phyloP scores from a whole-genome alignment of 75 land plant species.

The Selaginella tamariscina region DNA sequence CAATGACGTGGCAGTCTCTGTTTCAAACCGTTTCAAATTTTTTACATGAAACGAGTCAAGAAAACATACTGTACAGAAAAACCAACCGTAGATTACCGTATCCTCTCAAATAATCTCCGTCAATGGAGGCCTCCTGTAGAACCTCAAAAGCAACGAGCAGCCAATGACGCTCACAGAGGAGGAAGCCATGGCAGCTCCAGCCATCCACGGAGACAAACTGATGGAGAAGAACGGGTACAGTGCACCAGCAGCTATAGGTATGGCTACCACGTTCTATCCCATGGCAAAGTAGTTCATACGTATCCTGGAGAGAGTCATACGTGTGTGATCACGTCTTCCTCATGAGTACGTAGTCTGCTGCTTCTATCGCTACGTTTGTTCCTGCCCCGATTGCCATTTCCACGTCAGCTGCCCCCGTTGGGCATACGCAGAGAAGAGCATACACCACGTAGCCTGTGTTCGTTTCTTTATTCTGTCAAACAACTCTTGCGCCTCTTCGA shows the following conservation, averaged over 20 bases:
- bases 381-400: slow-evolving; percentile 99
- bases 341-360: slow-evolving; percentile 93
- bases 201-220: slow-evolving; percentile 84
- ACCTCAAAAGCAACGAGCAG: slow-evolving; percentile 74
- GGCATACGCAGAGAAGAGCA: slow-evolving; percentile 88
- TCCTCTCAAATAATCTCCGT: slow-evolving; percentile 65
- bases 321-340: slow-evolving; percentile 91
- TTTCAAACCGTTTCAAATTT: no score
- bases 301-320: slow-evolving; percentile 75
- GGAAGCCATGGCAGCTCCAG: slow-evolving; percentile 94
- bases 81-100: no score
- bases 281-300: slow-evolving; percentile 88
- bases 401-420: slow-evolving; percentile 91
- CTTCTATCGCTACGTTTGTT: slow-evolving; percentile 94
- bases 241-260: slow-evolving; percentile 86
- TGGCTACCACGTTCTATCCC: slow-evolving; percentile 87
- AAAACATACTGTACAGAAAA: no score
- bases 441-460: no score
- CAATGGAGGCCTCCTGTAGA: slow-evolving; percentile 70
- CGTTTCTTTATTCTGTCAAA: no score
- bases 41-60: no score
- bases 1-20: no score
- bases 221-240: slow-evolving; percentile 54
- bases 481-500: no score
- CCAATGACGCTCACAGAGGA: slow-evolving; percentile 94